These are phyloP conservation scores for Capronia epimyces DNA, from an alignment of 2,329 filamentous ascomycete species.

Conservation along the genomic window DNA sequence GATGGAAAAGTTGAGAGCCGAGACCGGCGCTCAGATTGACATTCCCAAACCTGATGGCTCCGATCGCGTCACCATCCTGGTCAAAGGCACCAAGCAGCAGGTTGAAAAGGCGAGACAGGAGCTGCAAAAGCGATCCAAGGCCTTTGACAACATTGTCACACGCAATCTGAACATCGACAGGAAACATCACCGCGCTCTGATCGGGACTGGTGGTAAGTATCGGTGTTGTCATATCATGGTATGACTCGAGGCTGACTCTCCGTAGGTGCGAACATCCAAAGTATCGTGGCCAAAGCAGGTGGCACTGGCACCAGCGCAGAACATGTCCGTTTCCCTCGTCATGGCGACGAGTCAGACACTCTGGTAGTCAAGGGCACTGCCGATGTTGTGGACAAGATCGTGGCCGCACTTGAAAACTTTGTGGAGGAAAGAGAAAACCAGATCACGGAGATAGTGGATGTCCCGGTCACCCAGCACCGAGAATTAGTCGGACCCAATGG, in stretches of 20 bases:
- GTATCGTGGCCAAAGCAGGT: slow-evolving; percentile 80
- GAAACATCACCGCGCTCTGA: slow-evolving; percentile 85
- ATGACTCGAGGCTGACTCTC: slow-evolving; percentile 2
- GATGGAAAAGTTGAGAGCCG: slow-evolving; percentile 81
- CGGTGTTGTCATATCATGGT: not conserved
- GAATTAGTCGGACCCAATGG: slow-evolving; percentile 88
- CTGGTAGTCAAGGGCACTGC: slow-evolving; percentile 86
- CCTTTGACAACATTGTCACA: slow-evolving; percentile 85
- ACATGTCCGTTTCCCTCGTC: slow-evolving; percentile 90
- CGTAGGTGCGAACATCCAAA: slow-evolving; percentile 74
- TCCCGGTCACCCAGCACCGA: slow-evolving; percentile 84
- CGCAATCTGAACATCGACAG: slow-evolving; percentile 85
- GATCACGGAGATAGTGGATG: slow-evolving; percentile 69
- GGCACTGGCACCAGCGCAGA: slow-evolving; percentile 84
- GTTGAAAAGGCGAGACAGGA: slow-evolving; percentile 89
- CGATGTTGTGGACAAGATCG: slow-evolving; percentile 81
- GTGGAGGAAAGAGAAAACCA: slow-evolving; percentile 80
- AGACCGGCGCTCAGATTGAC: slow-evolving; percentile 83
- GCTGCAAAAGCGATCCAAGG: slow-evolving; percentile 74
- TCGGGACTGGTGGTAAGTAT: slow-evolving; percentile 74
- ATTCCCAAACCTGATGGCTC: slow-evolving; percentile 73
- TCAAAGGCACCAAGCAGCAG: slow-evolving; percentile 87
- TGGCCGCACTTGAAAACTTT: slow-evolving; percentile 72
- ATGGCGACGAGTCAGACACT: slow-evolving; percentile 71
- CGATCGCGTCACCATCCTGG: slow-evolving; percentile 73